Conservation (phyloP, 805 yeast genomes). For the Saccharomycopsis capsularis region DNA sequence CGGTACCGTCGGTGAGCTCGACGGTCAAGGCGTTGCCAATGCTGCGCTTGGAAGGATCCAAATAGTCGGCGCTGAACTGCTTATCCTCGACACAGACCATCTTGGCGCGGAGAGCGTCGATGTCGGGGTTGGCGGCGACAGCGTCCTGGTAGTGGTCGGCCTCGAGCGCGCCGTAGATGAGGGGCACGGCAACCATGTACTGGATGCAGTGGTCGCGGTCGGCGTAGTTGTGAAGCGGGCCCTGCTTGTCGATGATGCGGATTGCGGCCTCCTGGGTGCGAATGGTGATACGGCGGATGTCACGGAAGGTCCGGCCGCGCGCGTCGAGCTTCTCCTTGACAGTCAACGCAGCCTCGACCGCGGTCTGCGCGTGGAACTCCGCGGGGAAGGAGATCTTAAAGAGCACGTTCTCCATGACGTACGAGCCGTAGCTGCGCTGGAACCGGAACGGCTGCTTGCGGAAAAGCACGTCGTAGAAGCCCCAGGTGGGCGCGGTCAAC, state of each 20-base stretch:
- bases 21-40: slow-evolving; percentile 49
- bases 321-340: slow-evolving; percentile 33
- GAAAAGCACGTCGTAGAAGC: slow-evolving; percentile 56
- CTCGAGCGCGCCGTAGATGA: slow-evolving; percentile 47
- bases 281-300: slow-evolving; percentile 43
- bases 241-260: slow-evolving; percentile 52
- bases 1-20: slow-evolving; percentile 48
- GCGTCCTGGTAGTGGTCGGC: slow-evolving; percentile 51
- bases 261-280: slow-evolving; percentile 57
- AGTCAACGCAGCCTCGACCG: slow-evolving; percentile 51
- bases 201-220: slow-evolving; percentile 62
- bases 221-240: slow-evolving; percentile 56
- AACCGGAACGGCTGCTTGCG: slow-evolving; percentile 45
- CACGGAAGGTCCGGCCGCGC: slow-evolving; percentile 39
- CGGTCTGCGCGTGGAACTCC: slow-evolving; percentile 61
- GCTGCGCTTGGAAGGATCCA: slow-evolving; percentile 49
- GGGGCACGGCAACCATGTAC: slow-evolving; percentile 54
- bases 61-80: slow-evolving; percentile 45
- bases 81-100: slow-evolving; percentile 48
- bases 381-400: slow-evolving; percentile 61
- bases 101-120: slow-evolving; percentile 46
- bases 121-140: slow-evolving; percentile 44
- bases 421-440: slow-evolving; percentile 48
- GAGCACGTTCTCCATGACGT: slow-evolving; percentile 56
- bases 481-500: slow-evolving; percentile 53